Conservation (phyloP, 2,329 filamentous ascomycete genomes). For the Ophiostoma quercus region DNA sequence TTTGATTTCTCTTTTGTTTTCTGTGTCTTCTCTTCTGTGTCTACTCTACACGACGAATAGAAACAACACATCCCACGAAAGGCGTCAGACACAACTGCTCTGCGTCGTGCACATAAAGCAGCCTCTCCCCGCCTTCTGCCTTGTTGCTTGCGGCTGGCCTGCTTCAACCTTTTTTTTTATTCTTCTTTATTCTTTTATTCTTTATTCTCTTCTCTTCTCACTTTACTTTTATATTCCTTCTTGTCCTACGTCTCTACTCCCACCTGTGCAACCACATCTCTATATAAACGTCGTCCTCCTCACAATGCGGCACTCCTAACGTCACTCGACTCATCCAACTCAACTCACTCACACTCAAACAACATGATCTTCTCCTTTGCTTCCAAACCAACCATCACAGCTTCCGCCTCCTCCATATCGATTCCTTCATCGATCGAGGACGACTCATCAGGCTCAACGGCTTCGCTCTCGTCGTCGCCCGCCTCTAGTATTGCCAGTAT, state of each 20-base stretch:
- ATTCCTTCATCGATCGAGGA: constrained; percentile 18
- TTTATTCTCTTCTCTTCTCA: background rate
- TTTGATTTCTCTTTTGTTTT: background rate
- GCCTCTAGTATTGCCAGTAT: constrained; percentile 15
- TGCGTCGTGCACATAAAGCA: constrained; percentile 19
- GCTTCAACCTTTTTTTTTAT: constrained; percentile 23
- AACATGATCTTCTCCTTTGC: constrained; percentile 13
- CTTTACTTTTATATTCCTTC: background rate
- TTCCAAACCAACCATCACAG: constrained; percentile 4
- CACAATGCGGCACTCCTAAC: constrained; percentile 24
- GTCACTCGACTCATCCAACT: background rate
- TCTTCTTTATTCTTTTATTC: constrained; percentile 11
- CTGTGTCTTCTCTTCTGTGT: too few relatives aligned
- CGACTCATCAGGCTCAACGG: constrained; percentile 7
- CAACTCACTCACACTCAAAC: background rate
- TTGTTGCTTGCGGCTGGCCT: constrained; percentile 26
- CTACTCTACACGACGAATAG: background rate
- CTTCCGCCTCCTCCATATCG: constrained; percentile 17
- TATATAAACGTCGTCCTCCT: constrained; percentile 18
- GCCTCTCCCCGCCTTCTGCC: constrained; percentile 17
- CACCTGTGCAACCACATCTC: background rate
- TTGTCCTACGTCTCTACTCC: too few relatives aligned
- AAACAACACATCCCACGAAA: background rate
- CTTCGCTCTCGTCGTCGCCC: constrained; percentile 19
- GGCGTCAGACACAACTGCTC: too few relatives aligned